These are phyloP conservation scores for Magnolia sinica DNA, from an alignment of 164 flowering plant species.

Conservation along the genomic window DNA sequence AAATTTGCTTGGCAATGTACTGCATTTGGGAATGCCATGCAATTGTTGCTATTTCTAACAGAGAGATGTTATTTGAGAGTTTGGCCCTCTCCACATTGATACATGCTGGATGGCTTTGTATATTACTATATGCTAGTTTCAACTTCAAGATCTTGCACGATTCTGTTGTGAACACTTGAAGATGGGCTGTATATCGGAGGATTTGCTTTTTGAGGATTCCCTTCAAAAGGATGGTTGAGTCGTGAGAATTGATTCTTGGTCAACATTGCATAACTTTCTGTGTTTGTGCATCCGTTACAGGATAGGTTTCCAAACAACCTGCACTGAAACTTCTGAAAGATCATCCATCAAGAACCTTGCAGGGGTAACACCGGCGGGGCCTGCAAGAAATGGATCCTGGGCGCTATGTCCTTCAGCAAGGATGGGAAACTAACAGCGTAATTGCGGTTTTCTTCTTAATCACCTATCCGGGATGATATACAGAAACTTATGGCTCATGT, in stretches of 20 bases:
- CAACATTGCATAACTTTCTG: conserved; percentile 58
- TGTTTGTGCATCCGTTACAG: conserved; percentile 95
- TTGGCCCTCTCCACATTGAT: too few relatives aligned
- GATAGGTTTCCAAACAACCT: conserved; percentile 55
- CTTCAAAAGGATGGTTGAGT: conserved; percentile 44
- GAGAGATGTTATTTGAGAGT: not conserved
- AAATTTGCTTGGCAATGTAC: not conserved
- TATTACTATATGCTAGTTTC: conserved; percentile 10
- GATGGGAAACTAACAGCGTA: conserved; percentile 99
- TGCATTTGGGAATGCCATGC: not conserved
- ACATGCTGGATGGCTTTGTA: not conserved
- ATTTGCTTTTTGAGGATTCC: conserved; percentile 45
- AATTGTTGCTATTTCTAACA: not conserved
- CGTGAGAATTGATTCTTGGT: conserved; percentile 46
- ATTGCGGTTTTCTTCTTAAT: conserved; percentile 98
- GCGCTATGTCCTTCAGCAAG: conserved; percentile 93
- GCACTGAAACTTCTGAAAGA: conserved; percentile 52
- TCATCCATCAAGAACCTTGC: conserved; percentile 44
- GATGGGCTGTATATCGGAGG: conserved; percentile 36
- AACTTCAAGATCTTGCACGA: conserved; percentile 17
- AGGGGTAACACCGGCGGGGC: conserved; percentile 34
- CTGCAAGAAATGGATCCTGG: conserved; percentile 82
- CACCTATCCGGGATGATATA: conserved; percentile 85
- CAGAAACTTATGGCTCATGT: conserved; percentile 77
- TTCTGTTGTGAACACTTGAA: conserved; percentile 22